Evolutionary conservation across 345 rosid species (phyloP).

Genomic region (Eucalyptus paniculata): DNA sequence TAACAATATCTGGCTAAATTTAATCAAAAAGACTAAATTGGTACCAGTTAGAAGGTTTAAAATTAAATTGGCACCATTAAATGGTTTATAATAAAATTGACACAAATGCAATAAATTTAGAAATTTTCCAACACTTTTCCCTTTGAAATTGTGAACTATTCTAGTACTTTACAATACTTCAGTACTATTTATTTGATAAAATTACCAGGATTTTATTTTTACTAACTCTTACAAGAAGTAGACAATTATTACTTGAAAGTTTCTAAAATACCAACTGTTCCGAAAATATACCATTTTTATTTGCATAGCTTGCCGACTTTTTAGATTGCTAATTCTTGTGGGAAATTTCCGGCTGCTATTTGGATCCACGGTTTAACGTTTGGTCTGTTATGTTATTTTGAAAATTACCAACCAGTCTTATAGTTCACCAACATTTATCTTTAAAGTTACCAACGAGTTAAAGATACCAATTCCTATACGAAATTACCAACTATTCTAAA

Average conservation of each 20-base stretch:
- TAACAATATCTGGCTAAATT: fast-evolving
- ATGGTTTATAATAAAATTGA: too few species aligned
- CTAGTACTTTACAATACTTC: neutral
- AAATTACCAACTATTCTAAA: neutral
- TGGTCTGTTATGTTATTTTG: neutral
- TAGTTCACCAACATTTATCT: neutral
- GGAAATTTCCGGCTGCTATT: neutral
- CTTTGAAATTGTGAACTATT: neutral
- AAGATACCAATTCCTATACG: neutral
- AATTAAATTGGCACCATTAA: too few species aligned
- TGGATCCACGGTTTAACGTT: neutral
- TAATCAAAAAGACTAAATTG: too few species aligned
- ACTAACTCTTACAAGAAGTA: neutral
- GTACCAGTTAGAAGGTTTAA: too few species aligned
- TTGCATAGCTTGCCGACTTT: neutral
- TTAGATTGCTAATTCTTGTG: neutral
- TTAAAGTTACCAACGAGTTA: neutral
- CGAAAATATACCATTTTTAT: neutral
- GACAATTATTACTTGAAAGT: neutral
- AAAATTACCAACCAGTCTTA: neutral
- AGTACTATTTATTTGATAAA: neutral
- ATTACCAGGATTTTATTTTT: neutral
- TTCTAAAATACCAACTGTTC: neutral
- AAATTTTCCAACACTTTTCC: too few species aligned
- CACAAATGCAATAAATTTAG: too few species aligned